Percentiles rank a stretch among this genome's conserved stretches.
Evolutionary conservation across 257 asterid genomes (phyloP).

Genomic region (Solanum chmielewskii): DNA sequence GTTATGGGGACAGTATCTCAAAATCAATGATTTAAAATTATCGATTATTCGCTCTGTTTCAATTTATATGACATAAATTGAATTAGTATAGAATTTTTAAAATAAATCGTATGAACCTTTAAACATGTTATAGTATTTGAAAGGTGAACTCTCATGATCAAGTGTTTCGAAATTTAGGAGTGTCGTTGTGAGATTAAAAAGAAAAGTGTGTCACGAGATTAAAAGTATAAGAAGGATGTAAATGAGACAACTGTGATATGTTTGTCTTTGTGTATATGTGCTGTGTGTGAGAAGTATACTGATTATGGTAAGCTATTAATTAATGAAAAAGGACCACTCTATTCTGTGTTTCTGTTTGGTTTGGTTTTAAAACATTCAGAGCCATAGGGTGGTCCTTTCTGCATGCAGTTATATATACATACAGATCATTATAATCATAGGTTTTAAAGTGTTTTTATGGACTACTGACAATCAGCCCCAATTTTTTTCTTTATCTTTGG

Average conservation of each 20-base stretch:
- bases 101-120: background rate
- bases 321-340: slow-evolving; percentile 21
- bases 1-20: background rate
- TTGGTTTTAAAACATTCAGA: background rate
- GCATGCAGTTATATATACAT: background rate
- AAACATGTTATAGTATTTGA: background rate
- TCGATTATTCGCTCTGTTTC: background rate
- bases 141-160: background rate
- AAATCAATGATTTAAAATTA: background rate
- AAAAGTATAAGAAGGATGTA: background rate
- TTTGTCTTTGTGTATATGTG: background rate
- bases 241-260: background rate
- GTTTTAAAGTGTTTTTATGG: background rate
- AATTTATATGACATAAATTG: background rate
- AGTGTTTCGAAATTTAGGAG: background rate
- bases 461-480: background rate
- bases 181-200: background rate
- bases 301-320: background rate
- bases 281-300: background rate
- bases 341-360: background rate
- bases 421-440: background rate
- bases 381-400: slow-evolving; percentile 21
- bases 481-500: background rate
- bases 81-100: background rate
- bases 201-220: background rate